Base-by-base conservation (phyloP, 371 early-diverging fungal genomes). In the Encephalitozoon intestinalis region DNA sequence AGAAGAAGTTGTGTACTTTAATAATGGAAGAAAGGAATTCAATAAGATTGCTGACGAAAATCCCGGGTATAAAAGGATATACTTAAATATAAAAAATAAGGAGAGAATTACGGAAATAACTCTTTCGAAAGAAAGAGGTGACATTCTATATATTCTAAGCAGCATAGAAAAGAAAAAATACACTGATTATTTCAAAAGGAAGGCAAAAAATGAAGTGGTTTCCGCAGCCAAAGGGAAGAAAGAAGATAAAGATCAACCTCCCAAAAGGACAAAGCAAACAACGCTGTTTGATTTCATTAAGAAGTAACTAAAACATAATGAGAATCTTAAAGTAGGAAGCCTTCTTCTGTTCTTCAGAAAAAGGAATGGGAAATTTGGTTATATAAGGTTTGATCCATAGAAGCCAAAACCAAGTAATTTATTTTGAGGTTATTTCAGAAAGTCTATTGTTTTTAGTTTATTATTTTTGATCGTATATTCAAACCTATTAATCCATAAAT, bases 81-180 rank as follows among this genome's bases (percentile, higher is more conserved):
- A 40, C 43, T 39, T 70, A 26, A 70, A 70, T 31, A 15, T 15
- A 23, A 21, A 7, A 8, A 40, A n/a, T 26, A 43, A 53, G 8
- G 54, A 21, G 15, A 54, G 23, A 1, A 28, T 41, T 40, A 70
- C 70, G 18, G 54, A 70, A 11, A 31, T 70, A 40, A 39, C 28
- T 6, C 70, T 70, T 40, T 53, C 54, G 1, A 70, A 43, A 34
- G 21, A 70, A 40, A 12, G 12, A 6, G 70, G 70, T 21, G 70
- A 70, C 12, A 37, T 70, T 6, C 18, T 70, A 6, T 70, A 70
- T 18, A 70, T 70, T 18, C 39, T 70, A 11, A 70, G 54, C 41
- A 70, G 25, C 26, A 23, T 37, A 37, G 34, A 70, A 21, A 21
- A 46, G 7, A 43, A 50, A 21, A 44, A 70, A 18, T 28, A 53